A percentile compares a stretch with the other conserved stretches of the same genome.
Conservation (phyloP, 179 eudicot genomes). For the Vitellaria paradoxa region DNA sequence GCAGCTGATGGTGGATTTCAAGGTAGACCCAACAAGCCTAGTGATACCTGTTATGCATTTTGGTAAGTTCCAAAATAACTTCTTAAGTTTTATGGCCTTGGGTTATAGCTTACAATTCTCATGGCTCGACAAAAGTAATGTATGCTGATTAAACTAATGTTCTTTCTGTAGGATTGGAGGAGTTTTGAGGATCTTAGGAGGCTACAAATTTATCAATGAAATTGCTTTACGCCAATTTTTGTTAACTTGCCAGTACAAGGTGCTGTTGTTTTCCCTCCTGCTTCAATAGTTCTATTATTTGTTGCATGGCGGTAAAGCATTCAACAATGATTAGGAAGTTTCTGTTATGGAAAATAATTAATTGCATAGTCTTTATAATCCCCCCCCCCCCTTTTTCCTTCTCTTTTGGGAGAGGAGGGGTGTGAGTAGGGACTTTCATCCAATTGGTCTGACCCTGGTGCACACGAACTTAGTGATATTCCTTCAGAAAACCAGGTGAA, state of each 20-base stretch:
- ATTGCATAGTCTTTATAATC: not conserved
- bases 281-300: constrained; percentile 1
- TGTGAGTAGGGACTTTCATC: no score
- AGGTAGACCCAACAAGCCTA: constrained; percentile 74
- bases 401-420: no score
- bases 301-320: not conserved
- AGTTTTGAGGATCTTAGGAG: constrained; percentile 71
- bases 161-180: constrained; percentile 68
- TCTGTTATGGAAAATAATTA: not conserved
- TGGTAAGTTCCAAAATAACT: constrained; percentile 43
- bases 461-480: no score
- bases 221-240: constrained; percentile 57
- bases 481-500: no score
- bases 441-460: no score
- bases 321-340: not conserved
- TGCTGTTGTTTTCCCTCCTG: constrained; percentile 18
- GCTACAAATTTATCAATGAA: constrained; percentile 44
- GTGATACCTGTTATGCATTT: constrained; percentile 89
- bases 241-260: constrained; percentile 82
- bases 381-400: not conserved
- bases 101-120: not conserved
- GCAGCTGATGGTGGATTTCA: constrained; percentile 88
- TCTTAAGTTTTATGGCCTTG: not conserved
- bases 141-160: no score
- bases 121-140: constrained; percentile 6